Evolutionary conservation across 345 rosid genomes (phyloP), one percentile per base, ranked within the genome.

Genomic region (Corchorus olitorius): DNA sequence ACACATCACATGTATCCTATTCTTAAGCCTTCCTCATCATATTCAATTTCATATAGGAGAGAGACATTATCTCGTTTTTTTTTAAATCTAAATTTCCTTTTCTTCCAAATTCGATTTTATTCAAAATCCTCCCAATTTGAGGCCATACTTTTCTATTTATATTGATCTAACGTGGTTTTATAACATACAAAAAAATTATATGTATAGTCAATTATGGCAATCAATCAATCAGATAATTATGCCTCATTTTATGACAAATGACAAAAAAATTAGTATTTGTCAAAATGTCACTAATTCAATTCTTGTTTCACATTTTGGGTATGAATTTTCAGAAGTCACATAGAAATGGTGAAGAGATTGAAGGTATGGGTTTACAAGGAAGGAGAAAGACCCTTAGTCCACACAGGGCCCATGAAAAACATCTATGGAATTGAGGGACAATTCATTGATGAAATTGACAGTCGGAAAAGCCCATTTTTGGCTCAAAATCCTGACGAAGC

Each of bases 331-430:
- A 84, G 89, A 78, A 84, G 87, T 66, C 84, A 82, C 19, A 55
- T 75, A 13, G 87, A 86, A 79, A 86, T 84, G 89, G 70, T 65
- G 76, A 82, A 84, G 78, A 79, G 83, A 73, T 79, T 87, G 65
- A 87, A 87, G 75, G 20, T 87, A 17, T 87, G 89, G 89, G 17
- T 10, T 3, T 84, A 84, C 74, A 49, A 15, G 5, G 87, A 87
- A 77, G 87, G 89, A 39, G 83, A 84, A 20, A 27, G 12, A 4
- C 87, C 87, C 2, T 4, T 84, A n/a, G 16, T 82, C 4, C 86
- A 86, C 45, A 2, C 0, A 0, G 86, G 87, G 34, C 82, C 86
- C 0, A 6, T 79, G 80, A 77, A 79, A 20, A 2, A 81, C 10
- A 84, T 83, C 34, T 84, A 87, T 15, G 70, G 79, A 0, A 77